Evolutionary conservation across 2,329 filamentous ascomycete genomes (phyloP).

Genomic region (Ceratocystiopsis minuta): DNA sequence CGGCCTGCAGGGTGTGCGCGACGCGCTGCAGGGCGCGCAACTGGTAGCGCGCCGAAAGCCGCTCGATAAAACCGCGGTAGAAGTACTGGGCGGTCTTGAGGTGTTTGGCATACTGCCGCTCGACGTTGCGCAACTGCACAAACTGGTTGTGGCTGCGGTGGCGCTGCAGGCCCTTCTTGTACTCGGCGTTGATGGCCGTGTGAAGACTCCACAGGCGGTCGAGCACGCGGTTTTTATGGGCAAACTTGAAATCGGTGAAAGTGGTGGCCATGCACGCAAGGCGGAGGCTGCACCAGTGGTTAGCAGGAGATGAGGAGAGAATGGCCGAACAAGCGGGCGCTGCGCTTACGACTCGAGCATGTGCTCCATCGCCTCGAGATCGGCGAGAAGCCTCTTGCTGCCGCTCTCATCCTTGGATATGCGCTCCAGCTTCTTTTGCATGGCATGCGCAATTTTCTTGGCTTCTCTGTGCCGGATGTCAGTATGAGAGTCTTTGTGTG

Average conservation of each 20-base stretch:
- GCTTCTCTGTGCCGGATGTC: constrained; percentile 6
- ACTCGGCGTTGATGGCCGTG: constrained; percentile 57
- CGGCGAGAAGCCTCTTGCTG: constrained; percentile 8
- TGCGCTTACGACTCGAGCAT: constrained; percentile 5
- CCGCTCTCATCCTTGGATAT: constrained; percentile 9
- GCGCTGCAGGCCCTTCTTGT: constrained; percentile 49
- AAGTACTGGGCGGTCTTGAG: constrained; percentile 77
- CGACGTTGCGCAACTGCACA: constrained; percentile 56
- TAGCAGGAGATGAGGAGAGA: not conserved
- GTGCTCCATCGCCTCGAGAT: constrained; percentile 8
- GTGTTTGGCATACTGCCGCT: constrained; percentile 67
- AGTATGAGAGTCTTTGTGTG: too few species aligned
- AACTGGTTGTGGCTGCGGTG: constrained; percentile 32
- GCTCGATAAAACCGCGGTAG: constrained; percentile 72
- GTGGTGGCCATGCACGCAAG: constrained; percentile 53
- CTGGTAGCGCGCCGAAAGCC: constrained; percentile 45
- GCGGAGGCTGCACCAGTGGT: constrained; percentile 37
- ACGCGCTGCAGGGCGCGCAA: constrained; percentile 22
- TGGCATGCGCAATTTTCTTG: constrained; percentile 8
- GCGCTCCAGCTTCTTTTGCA: constrained; percentile 9
- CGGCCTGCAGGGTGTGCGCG: constrained; percentile 24
- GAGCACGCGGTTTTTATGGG: constrained; percentile 46
- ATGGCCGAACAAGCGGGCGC: not conserved
- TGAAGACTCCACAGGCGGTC: constrained; percentile 63
- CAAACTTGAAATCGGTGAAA: constrained; percentile 52